Percentiles rank a stretch among this genome's conserved stretches.
Evolutionary conservation across 345 rosid species (phyloP).

Genomic region (Viola odorata): DNA sequence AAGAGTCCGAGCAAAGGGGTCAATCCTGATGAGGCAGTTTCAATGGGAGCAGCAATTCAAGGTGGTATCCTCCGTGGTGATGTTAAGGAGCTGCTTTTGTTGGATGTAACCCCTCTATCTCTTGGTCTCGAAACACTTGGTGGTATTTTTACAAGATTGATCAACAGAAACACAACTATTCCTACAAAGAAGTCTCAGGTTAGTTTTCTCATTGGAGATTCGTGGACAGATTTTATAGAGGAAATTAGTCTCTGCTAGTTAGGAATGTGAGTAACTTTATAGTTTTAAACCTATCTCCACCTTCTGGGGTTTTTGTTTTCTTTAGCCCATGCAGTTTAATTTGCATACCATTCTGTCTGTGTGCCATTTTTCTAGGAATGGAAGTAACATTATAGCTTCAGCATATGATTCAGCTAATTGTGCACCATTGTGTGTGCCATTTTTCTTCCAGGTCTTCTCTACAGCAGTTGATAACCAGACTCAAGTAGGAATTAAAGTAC

Average conservation of each 20-base stretch:
- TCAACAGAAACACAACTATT: conserved; percentile 73
- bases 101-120: conserved; percentile 86
- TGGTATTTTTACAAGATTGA: conserved; percentile 67
- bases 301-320: too few species aligned
- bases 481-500: conserved; percentile 79
- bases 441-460: conserved; percentile 55
- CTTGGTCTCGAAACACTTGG: conserved; percentile 92
- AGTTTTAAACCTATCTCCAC: too few species aligned
- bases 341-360: too few species aligned
- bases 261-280: too few species aligned
- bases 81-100: conserved; percentile 76
- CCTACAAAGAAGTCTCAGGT: conserved; percentile 92
- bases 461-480: conserved; percentile 92
- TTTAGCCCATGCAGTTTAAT: too few species aligned
- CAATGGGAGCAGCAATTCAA: conserved; percentile 88
- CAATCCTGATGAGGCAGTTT: conserved; percentile 88
- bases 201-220: background rate
- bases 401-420: too few species aligned
- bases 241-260: background rate
- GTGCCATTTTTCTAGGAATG: too few species aligned
- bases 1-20: conserved; percentile 85
- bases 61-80: conserved; percentile 94
- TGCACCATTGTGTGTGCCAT: too few species aligned
- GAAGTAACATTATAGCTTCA: too few species aligned
- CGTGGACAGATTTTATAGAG: background rate